Percentiles rank a stretch among this genome's conserved stretches.
Evolutionary conservation across 345 rosid genomes (phyloP).

Genomic region (Citrus inodora): DNA sequence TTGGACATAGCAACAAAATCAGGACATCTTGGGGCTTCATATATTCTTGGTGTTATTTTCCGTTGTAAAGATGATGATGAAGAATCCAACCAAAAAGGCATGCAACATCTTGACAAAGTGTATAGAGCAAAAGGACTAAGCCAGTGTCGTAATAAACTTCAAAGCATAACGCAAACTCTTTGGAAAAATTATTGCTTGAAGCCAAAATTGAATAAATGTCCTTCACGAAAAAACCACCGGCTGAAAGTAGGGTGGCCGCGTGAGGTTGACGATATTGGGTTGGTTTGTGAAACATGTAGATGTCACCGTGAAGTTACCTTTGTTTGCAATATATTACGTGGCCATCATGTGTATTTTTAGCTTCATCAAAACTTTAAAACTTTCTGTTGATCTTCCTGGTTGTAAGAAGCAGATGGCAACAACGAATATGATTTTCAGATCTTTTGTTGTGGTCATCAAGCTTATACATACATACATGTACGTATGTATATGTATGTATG

Average conservation of each 20-base stretch:
- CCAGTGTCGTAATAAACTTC: slow-evolving; percentile 1
- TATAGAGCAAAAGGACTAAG: not conserved
- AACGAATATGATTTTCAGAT: no score
- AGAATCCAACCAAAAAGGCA: not conserved
- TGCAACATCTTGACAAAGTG: not conserved
- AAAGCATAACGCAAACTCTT: not conserved
- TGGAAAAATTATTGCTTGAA: slow-evolving; percentile 11
- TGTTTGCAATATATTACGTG: not conserved
- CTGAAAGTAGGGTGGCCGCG: slow-evolving; percentile 7
- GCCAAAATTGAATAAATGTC: not conserved
- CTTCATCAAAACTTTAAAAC: no score
- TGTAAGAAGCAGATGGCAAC: no score
- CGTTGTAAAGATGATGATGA: not conserved
- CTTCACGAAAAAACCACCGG: not conserved
- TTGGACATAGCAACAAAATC: slow-evolving; percentile 6
- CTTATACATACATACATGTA: no score
- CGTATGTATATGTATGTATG: no score
- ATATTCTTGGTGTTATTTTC: slow-evolving; percentile 7
- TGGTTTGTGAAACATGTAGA: slow-evolving; percentile 8
- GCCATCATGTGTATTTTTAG: not conserved
- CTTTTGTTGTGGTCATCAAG: no score
- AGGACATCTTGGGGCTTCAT: slow-evolving; percentile 15
- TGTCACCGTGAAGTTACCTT: slow-evolving; percentile 7
- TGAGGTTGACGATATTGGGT: not conserved
- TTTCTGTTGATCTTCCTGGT: no score